Percentiles rank a stretch among this genome's conserved stretches.
phyloP scores from a whole-genome alignment of 148 eudicot genomes.

The Rhododendron ovatum region DNA sequence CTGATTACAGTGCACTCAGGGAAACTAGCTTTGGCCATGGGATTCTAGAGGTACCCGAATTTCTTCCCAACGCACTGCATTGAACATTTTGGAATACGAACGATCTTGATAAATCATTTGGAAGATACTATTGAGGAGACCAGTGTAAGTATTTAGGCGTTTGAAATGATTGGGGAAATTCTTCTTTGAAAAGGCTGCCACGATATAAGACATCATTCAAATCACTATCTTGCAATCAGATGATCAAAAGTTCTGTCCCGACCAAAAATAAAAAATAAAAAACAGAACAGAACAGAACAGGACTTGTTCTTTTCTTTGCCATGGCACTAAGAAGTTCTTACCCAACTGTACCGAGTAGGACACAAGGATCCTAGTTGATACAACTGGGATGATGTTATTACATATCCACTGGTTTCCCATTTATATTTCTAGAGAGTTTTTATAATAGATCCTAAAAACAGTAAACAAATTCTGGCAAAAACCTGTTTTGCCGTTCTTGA shows the following conservation, averaged over 20 bases:
- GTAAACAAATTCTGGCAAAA: background rate
- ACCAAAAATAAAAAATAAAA: background rate
- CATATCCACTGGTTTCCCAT: background rate
- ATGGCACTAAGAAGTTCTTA: background rate
- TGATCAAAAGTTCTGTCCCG: background rate
- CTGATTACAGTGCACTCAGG: constrained; percentile 83
- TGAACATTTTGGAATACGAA: background rate
- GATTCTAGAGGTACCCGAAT: constrained; percentile 67
- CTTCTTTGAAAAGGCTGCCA: background rate
- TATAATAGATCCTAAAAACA: background rate
- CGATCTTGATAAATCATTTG: background rate
- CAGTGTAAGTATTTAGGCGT: background rate
- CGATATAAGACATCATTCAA: background rate
- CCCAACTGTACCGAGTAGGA: background rate
- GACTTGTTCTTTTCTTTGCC: background rate
- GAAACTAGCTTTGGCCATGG: constrained; percentile 99
- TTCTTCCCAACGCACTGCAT: background rate
- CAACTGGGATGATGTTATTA: background rate
- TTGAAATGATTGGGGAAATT: background rate
- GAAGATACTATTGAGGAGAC: background rate
- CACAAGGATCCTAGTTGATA: background rate
- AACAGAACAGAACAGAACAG: background rate
- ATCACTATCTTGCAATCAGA: background rate
- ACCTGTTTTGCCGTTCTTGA: background rate
- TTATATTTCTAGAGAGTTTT: background rate